Percentiles rank a stretch among this genome's conserved stretches.
phyloP scores from a whole-genome alignment of 768 basidiomycete genomes.

The Leucocoprinus sp. region DNA sequence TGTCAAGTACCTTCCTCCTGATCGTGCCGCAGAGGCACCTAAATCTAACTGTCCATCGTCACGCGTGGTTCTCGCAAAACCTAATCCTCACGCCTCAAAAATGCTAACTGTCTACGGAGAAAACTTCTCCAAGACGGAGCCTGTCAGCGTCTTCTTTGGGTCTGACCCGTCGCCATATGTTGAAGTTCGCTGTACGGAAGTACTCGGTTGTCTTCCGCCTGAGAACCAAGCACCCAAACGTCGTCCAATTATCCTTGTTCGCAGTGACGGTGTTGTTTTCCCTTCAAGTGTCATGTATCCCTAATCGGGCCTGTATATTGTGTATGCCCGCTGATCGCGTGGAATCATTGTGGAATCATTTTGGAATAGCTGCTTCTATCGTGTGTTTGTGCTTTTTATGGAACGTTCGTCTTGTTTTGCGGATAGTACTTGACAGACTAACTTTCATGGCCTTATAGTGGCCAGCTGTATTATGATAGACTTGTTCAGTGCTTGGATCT shows the following conservation, averaged over 20 bases:
- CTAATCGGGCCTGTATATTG: constrained; percentile 25
- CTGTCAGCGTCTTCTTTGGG: constrained; percentile 80
- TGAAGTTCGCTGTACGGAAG: constrained; percentile 83
- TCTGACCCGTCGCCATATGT: constrained; percentile 81
- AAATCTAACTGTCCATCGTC: constrained; percentile 62
- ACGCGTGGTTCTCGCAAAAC: constrained; percentile 64
- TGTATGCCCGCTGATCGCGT: constrained; percentile 7
- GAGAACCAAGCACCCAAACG: constrained; percentile 57
- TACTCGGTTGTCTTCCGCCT: constrained; percentile 73
- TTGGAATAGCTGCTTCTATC: constrained; percentile 13
- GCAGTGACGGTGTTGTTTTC: constrained; percentile 82
- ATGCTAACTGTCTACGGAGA: constrained; percentile 85
- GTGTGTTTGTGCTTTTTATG: constrained; percentile 22
- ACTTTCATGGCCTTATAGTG: background rate
- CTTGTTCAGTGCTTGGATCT: background rate
- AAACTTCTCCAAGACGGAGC: constrained; percentile 79
- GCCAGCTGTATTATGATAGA: constrained; percentile 8
- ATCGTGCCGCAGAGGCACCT: constrained; percentile 76
- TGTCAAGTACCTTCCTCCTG: constrained; percentile 86
- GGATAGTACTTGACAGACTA: constrained; percentile 5
- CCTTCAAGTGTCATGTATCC: constrained; percentile 79
- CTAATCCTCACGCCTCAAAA: constrained; percentile 69
- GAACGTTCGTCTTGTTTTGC: constrained; percentile 12
- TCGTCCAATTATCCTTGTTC: constrained; percentile 73
- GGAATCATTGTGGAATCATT: constrained; percentile 11